A percentile compares a stretch with the other conserved stretches of the same genome.
These are phyloP conservation scores for Telopea speciosissima DNA, from an alignment of 177 flowering plant genomes.

Conservation along the genomic window DNA sequence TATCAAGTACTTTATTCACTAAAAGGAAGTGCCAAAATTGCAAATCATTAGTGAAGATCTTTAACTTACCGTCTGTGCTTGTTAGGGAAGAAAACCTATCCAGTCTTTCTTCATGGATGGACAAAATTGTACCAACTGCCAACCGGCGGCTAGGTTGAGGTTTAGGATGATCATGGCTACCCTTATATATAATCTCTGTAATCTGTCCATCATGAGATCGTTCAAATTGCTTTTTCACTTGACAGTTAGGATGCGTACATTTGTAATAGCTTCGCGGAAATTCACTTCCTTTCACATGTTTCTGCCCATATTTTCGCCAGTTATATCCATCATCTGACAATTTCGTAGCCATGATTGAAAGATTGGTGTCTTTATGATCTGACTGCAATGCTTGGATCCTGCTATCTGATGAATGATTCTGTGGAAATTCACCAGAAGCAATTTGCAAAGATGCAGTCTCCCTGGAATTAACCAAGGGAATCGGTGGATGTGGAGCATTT, in stretches of 20 bases:
- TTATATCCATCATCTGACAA: constrained; percentile 93
- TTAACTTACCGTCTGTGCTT: constrained; percentile 47
- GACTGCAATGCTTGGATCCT: constrained; percentile 32
- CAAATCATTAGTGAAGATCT: background rate
- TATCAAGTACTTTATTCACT: background rate
- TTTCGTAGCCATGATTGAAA: constrained; percentile 36
- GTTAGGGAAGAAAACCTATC: constrained; percentile 23
- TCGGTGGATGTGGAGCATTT: constrained; percentile 18
- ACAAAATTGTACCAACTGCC: constrained; percentile 43
- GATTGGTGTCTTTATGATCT: constrained; percentile 41
- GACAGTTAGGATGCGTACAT: constrained; percentile 91
- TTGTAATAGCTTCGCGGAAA: constrained; percentile 92
- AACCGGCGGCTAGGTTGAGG: constrained; percentile 76
- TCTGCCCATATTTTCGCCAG: constrained; percentile 98
- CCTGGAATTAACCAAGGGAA: constrained; percentile 25
- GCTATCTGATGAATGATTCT: constrained; percentile 18
- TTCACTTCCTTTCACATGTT: constrained; percentile 89
- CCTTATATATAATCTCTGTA: constrained; percentile 79
- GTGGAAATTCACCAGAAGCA: constrained; percentile 37
- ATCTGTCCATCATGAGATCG: constrained; percentile 81
- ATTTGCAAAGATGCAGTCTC: constrained; percentile 27
- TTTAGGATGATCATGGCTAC: constrained; percentile 83
- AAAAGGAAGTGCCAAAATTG: background rate
- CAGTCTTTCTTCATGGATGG: constrained; percentile 60
- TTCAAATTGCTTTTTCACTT: constrained; percentile 84